Evolutionary conservation across 208 protist genomes (phyloP).

Genomic region (Leptomonas seymouri): DNA sequence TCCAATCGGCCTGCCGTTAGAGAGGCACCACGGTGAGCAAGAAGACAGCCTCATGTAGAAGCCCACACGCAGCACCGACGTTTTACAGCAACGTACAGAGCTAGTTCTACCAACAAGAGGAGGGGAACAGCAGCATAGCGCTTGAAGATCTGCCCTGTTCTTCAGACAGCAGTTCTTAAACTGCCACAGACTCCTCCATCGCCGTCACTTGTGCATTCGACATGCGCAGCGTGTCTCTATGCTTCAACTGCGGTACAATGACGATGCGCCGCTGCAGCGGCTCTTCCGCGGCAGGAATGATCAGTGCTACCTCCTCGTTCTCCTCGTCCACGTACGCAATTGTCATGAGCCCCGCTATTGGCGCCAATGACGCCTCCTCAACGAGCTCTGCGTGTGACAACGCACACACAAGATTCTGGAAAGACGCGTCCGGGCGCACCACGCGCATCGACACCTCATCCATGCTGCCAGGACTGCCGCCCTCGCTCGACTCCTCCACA

Average conservation of each 20-base stretch:
- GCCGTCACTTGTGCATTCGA: constrained; percentile 44
- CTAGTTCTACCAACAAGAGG: no score
- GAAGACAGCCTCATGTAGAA: background rate
- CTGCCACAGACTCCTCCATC: constrained; percentile 64
- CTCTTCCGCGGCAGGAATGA: constrained; percentile 63
- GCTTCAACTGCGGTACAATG: constrained; percentile 53
- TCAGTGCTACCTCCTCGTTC: constrained; percentile 70
- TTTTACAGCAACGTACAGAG: no score
- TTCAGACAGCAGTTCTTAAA: constrained; percentile 20
- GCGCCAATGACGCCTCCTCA: constrained; percentile 80
- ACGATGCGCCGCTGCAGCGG: constrained; percentile 64
- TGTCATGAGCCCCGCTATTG: constrained; percentile 65
- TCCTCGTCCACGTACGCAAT: constrained; percentile 72
- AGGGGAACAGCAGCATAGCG: background rate
- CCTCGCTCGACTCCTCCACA: constrained; percentile 39
- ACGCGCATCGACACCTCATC: constrained; percentile 34
- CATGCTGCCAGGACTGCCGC: constrained; percentile 7
- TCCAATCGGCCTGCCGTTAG: no score
- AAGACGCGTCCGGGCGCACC: constrained; percentile 30
- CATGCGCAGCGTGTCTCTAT: constrained; percentile 46
- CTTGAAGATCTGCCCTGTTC: background rate
- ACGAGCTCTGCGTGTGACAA: constrained; percentile 79
- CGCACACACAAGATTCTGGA: constrained; percentile 59
- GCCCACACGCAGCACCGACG: background rate
- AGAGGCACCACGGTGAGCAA: background rate